Evolutionary conservation across 495 filamentous ascomycete genomes (phyloP), one percentile per base, ranked within the genome.

Genomic region (Aspergillus conjunctus): DNA sequence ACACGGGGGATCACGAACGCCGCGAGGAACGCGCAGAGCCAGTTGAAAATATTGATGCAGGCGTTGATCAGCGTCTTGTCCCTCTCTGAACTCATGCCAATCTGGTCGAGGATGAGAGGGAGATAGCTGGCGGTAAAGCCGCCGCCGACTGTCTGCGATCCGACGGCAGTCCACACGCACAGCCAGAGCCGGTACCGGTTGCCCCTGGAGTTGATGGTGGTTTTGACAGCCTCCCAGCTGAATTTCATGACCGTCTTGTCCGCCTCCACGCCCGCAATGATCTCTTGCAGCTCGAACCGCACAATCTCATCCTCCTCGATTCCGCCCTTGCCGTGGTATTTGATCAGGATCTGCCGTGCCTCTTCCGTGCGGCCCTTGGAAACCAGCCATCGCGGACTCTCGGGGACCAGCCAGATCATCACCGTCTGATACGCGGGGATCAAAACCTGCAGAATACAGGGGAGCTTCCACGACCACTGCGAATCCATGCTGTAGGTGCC

Each of bases 361-460:
- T 56, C 39, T 7, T 7, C 53, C 7, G 14, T 15, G 3, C 21
- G 3, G 4, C 53, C 53, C 3, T 56, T 56, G 37, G 39, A 14
- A 15, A 44, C 10, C n/a, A 56, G 22, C 53, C 53, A 54, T 20
- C 52, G 52, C 4, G 52, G 52, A 11, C 34, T 44, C 22, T 45
- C 53, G 15, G 51, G 51, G 10, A 3, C 4, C 17, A 53, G 46
- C 46, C 46, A 37, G 30, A 53, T 7, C 26, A 20, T 17, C 1
- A 1, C 5, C 12, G 18, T n/a, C 30, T 33, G 3, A 18, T 49
- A 49, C 2, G 12, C 15, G 6, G 17, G 15, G 1, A 37, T 8
- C 3, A 31, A 17, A 2, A 53, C 8, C 31, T 53, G 51, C 1
- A 53, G 4, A n/a, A 53, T 11, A 9, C 26, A 37, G 6, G 51